A percentile compares a stretch with the other conserved stretches of the same genome.
phyloP scores from a whole-genome alignment of 495 filamentous ascomycete species.

The Neurospora intermedia region DNA sequence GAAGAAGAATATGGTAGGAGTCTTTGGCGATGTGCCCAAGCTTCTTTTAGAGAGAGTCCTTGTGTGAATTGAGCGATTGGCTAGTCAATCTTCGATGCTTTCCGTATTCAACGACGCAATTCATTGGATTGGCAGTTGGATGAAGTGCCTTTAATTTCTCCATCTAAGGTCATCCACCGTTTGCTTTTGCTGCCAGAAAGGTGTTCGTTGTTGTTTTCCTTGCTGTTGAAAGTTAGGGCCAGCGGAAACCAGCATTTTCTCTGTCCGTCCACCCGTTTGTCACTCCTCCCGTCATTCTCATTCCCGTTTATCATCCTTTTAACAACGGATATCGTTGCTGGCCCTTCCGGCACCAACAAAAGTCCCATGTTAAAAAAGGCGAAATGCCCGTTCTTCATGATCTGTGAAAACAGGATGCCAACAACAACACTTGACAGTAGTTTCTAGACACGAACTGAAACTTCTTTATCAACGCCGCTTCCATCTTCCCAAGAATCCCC shows the following conservation, averaged over 20 bases:
- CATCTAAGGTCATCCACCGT: background rate
- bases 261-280: background rate
- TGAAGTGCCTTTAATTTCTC: background rate
- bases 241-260: background rate
- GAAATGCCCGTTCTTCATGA: background rate
- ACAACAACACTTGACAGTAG: background rate
- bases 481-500: background rate
- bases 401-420: background rate
- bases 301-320: background rate
- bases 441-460: no score
- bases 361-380: background rate
- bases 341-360: background rate
- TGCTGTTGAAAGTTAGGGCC: background rate
- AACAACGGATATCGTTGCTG: background rate
- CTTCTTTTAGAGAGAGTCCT: background rate
- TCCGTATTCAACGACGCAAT: background rate
- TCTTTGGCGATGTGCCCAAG: background rate
- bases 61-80: background rate
- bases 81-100: background rate
- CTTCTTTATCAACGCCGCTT: background rate
- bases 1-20: background rate
- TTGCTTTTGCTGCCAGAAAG: background rate
- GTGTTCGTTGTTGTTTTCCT: background rate
- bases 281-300: background rate
- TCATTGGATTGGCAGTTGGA: background rate